Evolutionary conservation across 1,284 basidiomycete species (phyloP).

Genomic region (Leccinum insolens): DNA sequence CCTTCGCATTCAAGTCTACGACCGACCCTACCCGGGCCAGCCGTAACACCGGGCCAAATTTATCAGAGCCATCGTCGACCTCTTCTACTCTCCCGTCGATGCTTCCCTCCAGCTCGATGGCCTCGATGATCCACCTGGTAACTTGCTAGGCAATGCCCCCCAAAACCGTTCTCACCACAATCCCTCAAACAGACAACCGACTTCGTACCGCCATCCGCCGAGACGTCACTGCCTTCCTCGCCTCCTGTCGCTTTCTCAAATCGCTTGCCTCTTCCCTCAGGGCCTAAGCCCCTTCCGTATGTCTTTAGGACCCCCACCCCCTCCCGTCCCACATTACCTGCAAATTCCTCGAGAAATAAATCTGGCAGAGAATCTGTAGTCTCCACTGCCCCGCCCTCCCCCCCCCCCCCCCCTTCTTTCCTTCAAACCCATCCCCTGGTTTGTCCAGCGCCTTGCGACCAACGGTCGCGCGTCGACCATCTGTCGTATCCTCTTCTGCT

Average conservation of each 20-base stretch:
- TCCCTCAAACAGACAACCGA: slow-evolving; percentile 2
- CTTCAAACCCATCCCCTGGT: slow-evolving; percentile 22
- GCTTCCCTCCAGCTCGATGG: slow-evolving; percentile 60
- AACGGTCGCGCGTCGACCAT: slow-evolving; percentile 39
- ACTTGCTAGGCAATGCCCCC: background rate
- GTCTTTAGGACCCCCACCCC: slow-evolving; percentile 21
- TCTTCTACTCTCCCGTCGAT: slow-evolving; percentile 67
- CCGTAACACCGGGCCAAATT: slow-evolving; percentile 78
- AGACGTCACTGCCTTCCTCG: slow-evolving; percentile 16
- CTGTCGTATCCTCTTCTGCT: slow-evolving; percentile 35
- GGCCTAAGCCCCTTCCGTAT: slow-evolving; percentile 10
- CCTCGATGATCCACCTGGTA: slow-evolving; percentile 38
- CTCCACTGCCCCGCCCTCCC: slow-evolving; percentile 20
- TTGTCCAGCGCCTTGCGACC: slow-evolving; percentile 40
- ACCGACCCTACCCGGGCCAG: no score
- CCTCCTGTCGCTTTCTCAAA: slow-evolving; percentile 10
- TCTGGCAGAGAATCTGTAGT: slow-evolving; percentile 26
- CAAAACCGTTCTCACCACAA: slow-evolving; percentile 3
- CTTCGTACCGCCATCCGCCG: slow-evolving; percentile 9
- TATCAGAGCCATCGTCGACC: slow-evolving; percentile 64
- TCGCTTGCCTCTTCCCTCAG: slow-evolving; percentile 15
- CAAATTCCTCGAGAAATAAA: slow-evolving; percentile 28
- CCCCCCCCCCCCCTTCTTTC: slow-evolving; percentile 30
- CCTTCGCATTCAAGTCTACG: no score
- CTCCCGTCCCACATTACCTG: slow-evolving; percentile 43